These are phyloP conservation scores for Closterium sp. DNA, from an alignment of 139 green algal species.

Conservation along the genomic window DNA sequence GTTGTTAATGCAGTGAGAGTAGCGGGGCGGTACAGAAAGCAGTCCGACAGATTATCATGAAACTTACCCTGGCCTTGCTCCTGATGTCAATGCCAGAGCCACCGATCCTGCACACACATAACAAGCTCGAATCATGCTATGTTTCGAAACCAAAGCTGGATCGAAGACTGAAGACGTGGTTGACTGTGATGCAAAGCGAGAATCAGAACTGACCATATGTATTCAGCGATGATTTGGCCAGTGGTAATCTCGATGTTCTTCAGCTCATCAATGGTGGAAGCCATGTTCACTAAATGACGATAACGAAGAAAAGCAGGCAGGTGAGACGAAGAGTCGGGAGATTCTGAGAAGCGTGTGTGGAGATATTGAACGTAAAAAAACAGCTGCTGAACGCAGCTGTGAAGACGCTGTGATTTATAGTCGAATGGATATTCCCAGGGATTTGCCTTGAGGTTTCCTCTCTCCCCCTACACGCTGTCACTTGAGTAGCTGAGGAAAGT, in stretches of 20 bases:
- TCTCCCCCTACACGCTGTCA: neutral
- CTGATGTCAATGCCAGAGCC: slow-evolving; percentile 29
- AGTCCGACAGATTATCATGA: neutral
- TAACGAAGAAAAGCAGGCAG: neutral
- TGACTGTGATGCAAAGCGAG: neutral
- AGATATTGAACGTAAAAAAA: neutral
- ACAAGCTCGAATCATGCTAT: neutral
- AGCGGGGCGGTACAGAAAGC: neutral
- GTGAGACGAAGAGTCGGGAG: neutral
- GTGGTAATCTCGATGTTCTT: slow-evolving; percentile 7
- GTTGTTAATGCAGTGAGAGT: neutral
- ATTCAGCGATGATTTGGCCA: slow-evolving; percentile 30
- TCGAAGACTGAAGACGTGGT: neutral
- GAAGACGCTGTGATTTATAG: neutral
- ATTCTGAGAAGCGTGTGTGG: neutral
- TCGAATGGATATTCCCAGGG: neutral
- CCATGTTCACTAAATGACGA: neutral
- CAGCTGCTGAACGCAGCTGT: neutral
- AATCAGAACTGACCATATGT: slow-evolving; percentile 23
- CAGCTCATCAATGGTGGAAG: neutral
- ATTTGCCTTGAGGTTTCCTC: neutral
- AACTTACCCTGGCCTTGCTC: slow-evolving; percentile 29
- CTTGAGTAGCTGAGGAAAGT: too few relatives aligned
- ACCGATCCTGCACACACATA: slow-evolving; percentile 28
- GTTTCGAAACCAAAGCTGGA: neutral